These are phyloP conservation scores for Mariannaea sp. DNA, from an alignment of 2,329 filamentous ascomycete genomes.

Conservation along the genomic window DNA sequence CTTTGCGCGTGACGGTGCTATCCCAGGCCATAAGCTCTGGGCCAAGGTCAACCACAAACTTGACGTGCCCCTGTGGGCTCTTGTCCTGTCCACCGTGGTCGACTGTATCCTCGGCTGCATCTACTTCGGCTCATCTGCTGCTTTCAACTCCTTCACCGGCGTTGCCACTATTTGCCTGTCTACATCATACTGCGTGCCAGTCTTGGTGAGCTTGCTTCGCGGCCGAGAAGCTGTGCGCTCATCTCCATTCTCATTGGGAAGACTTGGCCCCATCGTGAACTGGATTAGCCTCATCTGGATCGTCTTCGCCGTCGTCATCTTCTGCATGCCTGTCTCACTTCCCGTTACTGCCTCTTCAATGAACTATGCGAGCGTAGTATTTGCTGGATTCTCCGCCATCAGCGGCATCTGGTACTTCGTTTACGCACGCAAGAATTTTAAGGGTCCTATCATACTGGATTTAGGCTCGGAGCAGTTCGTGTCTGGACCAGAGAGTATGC, in stretches of 20 bases:
- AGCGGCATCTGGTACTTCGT: conserved; percentile 66
- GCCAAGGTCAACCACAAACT: conserved; percentile 65
- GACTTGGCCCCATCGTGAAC: conserved; percentile 71
- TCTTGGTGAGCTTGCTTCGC: conserved; percentile 71
- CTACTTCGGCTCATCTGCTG: conserved; percentile 76
- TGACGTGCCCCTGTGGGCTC: conserved; percentile 71
- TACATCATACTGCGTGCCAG: conserved; percentile 75
- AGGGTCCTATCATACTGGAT: conserved; percentile 51
- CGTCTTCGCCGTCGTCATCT: conserved; percentile 69
- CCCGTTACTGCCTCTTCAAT: conserved; percentile 61
- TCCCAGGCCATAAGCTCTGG: conserved; percentile 71
- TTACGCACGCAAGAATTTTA: conserved; percentile 66
- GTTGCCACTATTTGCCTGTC: conserved; percentile 79
- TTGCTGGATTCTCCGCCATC: conserved; percentile 63
- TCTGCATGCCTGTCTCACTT: conserved; percentile 72
- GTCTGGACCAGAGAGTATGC: conserved; percentile 9
- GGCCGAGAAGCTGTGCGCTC: conserved; percentile 64
- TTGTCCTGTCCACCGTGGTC: conserved; percentile 69
- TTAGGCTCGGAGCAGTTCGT: conserved; percentile 17
- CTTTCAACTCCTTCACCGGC: conserved; percentile 79
- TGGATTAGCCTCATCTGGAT: conserved; percentile 71
- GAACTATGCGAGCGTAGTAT: conserved; percentile 70
- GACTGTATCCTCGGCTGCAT: conserved; percentile 75
- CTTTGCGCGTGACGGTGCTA: conserved; percentile 75
- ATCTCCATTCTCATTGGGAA: conserved; percentile 70